Base-by-base conservation (phyloP, 257 asterid species). In the Jaltomata sinuosa region DNA sequence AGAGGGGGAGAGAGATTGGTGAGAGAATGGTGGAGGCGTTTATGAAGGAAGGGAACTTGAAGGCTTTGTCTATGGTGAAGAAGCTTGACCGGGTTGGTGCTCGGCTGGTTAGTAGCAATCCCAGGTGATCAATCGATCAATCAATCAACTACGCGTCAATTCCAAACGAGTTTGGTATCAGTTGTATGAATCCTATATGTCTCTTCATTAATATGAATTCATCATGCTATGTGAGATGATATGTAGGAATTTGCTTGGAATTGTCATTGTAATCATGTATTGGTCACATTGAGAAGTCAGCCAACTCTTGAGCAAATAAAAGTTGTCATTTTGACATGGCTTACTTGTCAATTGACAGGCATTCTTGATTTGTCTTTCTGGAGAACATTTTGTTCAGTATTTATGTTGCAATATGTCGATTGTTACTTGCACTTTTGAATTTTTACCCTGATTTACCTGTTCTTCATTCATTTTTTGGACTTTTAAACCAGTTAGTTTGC, bases 81-180 rank as follows among this genome's bases (percentile, higher is more conserved):
- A 89, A 89, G 89, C 97, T 94, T 15, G 99, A 96, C 61, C 89
- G 95, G 57, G 94, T 96, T 84, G 99, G 99, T 72, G 99, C 99
- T 27, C 90, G 97, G 83, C 91, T 93, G 65, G 88, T 96, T 67
- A 83, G 91, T 86, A 91, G 92, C 83, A 88, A 87, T 68, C 90
- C 91, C 25, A 83, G 85, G 87, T 90, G 83, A 91, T 59, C 91
- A 1, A 67, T 32, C 3, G 14, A 47, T 47, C 40, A 22, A 45
- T 76, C 16, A 27, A 47, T 77, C 81, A 77, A 49, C 62, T 77
- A 77, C 1, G 45, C 42, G 18, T 77, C 62, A 27, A 4, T 77
- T 49, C 62, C 36, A 27, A 11, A 22, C 6, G 36, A 49, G 45
- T 27, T 15, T 49, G 81, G 18, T 76, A 19, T 49, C 8, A 29